phyloP scores from a whole-genome alignment of 306 rosid genomes.

The Malus sylvestris region DNA sequence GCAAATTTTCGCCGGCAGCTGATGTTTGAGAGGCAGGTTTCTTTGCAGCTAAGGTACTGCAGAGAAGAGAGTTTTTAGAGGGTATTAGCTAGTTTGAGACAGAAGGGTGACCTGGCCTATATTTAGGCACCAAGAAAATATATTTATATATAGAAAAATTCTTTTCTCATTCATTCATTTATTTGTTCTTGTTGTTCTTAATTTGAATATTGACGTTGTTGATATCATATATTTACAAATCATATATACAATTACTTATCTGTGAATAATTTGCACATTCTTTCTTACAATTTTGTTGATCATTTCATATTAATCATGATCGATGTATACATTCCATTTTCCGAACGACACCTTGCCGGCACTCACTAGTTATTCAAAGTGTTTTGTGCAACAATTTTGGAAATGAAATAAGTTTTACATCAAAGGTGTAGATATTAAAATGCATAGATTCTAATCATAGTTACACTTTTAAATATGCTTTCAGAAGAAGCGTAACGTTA shows the following conservation, averaged over 20 bases:
- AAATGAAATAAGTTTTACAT: neutral
- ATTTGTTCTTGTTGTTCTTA: neutral
- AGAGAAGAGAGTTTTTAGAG: constrained; percentile 2
- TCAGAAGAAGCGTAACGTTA: no score
- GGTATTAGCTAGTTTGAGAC: neutral
- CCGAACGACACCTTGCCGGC: accelerated
- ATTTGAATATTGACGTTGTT: neutral
- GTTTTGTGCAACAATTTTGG: neutral
- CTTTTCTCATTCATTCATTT: neutral
- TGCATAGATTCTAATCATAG: no score
- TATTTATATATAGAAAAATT: neutral
- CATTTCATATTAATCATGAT: neutral
- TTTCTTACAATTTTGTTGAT: neutral
- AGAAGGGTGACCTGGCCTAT: neutral
- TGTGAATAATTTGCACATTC: neutral
- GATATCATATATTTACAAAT: neutral
- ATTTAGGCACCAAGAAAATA: neutral
- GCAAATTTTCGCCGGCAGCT: constrained; percentile 44
- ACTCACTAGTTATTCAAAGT: neutral
- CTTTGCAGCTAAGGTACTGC: constrained; percentile 34
- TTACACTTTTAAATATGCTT: no score
- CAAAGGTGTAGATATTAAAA: neutral
- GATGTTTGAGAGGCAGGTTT: constrained; percentile 41
- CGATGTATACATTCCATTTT: neutral
- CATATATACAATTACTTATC: neutral